Evolutionary conservation across 176 grass and related monocot genomes (phyloP).

Genomic region (Alloteropsis semialata): DNA sequence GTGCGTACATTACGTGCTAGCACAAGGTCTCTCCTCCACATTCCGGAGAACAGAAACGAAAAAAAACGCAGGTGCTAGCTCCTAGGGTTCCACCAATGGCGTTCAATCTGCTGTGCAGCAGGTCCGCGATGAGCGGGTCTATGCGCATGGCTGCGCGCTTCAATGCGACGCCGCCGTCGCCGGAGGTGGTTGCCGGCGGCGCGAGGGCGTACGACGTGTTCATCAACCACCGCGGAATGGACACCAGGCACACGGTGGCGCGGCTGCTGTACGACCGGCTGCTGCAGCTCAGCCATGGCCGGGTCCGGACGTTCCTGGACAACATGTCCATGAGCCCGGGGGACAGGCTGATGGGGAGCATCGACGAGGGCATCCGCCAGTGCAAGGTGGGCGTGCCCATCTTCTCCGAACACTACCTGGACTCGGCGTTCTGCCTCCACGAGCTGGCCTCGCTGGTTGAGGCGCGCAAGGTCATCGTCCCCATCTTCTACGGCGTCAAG

Average conservation of each 20-base stretch:
- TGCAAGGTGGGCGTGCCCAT: conserved; percentile 59
- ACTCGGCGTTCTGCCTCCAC: conserved; percentile 66
- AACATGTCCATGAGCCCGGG: conserved; percentile 71
- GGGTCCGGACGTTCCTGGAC: conserved; percentile 52
- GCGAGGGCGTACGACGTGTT: conserved; percentile 53
- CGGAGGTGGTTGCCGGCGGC: no score
- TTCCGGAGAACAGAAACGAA: no score
- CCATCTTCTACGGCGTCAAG: conserved; percentile 78
- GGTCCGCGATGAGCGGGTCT: no score
- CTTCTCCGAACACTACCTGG: conserved; percentile 62
- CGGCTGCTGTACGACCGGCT: conserved; percentile 54
- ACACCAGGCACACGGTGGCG: conserved; percentile 73
- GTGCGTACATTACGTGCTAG: no score
- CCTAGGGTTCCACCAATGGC: no score
- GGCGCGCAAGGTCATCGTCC: conserved; percentile 62
- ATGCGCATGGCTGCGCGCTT: no score
- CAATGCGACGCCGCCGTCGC: no score
- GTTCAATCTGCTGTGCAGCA: no score
- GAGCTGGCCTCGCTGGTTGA: conserved; percentile 76
- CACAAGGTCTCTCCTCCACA: no score
- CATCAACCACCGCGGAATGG: conserved; percentile 80
- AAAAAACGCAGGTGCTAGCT: no score
- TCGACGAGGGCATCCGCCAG: conserved; percentile 34
- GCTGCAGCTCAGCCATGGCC: not conserved
- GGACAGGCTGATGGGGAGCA: conserved; percentile 50